phyloP scores from a whole-genome alignment of 257 asterid genomes.

The Plectranthus barbatus region DNA sequence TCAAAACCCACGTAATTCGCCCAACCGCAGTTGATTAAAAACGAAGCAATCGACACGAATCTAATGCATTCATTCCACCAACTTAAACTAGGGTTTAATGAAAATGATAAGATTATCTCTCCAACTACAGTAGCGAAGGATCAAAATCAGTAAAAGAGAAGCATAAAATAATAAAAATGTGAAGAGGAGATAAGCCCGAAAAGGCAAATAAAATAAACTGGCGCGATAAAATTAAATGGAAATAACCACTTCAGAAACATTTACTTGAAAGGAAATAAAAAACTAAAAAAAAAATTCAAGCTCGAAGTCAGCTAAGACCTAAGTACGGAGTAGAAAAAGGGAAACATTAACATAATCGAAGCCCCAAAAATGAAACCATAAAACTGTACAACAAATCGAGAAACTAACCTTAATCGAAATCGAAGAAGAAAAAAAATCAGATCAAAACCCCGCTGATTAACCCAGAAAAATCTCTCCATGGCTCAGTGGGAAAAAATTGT shows the following conservation, averaged over 20 bases:
- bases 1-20: slow-evolving; percentile 9
- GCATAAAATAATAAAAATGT: slow-evolving; percentile 16
- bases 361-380: neutral
- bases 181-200: slow-evolving; percentile 10
- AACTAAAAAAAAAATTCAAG: slow-evolving; percentile 14
- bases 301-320: slow-evolving; percentile 20
- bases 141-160: slow-evolving; percentile 1
- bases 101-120: neutral
- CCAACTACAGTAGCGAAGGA: neutral
- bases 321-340: neutral
- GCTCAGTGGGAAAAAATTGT: slow-evolving; percentile 3
- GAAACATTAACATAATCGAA: neutral
- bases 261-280: neutral
- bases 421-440: slow-evolving; percentile 9
- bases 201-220: slow-evolving; percentile 17
- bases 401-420: slow-evolving; percentile 20
- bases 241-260: slow-evolving; percentile 25
- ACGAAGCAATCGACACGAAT: neutral
- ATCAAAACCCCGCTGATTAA: slow-evolving; percentile 22
- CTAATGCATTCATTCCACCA: neutral
- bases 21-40: neutral
- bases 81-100: slow-evolving; percentile 46
- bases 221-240: slow-evolving; percentile 20
- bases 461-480: slow-evolving; percentile 15
- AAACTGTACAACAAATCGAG: neutral